Base-by-base conservation (phyloP, 768 basidiomycete genomes). In the Amanita pseudoporphyria region DNA sequence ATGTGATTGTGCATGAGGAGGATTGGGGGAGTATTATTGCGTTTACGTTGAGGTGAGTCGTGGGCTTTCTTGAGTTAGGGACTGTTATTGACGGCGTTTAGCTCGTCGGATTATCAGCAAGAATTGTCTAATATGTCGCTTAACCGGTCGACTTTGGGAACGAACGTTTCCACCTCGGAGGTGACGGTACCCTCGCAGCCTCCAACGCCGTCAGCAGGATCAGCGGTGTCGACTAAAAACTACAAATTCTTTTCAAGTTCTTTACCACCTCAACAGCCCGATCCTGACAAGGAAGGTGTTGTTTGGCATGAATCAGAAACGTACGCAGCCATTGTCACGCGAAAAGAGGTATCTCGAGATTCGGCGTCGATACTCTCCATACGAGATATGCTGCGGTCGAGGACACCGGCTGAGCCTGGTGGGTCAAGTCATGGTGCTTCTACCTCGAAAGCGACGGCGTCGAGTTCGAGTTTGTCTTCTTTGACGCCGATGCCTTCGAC, bases 1-100 rank as follows among this genome's bases (percentile, higher is more conserved):
- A 77, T 57, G 70, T 85, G 4, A 72, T 86, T 52, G 75, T 87
- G 7, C 62, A 76, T 43, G 86, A 87, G 58, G 71, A 76, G 57
- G 84, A 86, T 61, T 83, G 80, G 82, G 83, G 84, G 6, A 86
- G 83, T 60, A 78, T 88, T 42, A 87, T 87, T 54, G 80, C 85
- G 5, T 86, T 82, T 62, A 84, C 83, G 6, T 64, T 87, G 44
- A 82, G 82, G 82, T 83, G 53, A 16, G 67, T 59, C 30, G 31
- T 33, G 53, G 16, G 6, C 45, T 33, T 47, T 38, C 14, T 13
- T 16, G 24, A 26, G 12, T 3, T 26, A 6, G 4, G 24, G 39
- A 37, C 38, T 21, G 26, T n/a, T 12, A 22, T 41, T 46, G 49
- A 37, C 37, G 38, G 18, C 9, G 33, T 56, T 19, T 55, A 87